phyloP scores from a whole-genome alignment of 2,329 filamentous ascomycete genomes.

The Gnomoniopsis smithogilvyi region DNA sequence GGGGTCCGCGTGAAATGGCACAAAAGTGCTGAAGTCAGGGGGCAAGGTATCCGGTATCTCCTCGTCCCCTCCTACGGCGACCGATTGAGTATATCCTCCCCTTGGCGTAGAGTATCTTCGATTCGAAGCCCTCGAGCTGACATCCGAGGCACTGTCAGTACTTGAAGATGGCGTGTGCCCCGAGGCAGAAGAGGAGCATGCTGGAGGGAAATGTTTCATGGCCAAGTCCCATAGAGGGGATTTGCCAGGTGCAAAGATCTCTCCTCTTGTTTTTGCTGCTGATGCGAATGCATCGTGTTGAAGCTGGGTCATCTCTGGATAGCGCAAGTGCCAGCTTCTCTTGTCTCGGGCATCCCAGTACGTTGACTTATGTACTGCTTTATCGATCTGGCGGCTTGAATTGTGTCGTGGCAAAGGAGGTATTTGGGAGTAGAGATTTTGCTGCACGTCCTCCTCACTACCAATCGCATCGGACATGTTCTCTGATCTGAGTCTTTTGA shows the following conservation, averaged over 20 bases:
- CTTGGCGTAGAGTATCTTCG: background rate
- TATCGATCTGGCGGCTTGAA: conserved; percentile 56
- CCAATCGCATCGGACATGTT: conserved; percentile 31
- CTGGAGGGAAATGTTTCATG: conserved; percentile 56
- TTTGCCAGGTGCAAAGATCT: conserved; percentile 51
- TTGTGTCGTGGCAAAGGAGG: conserved; percentile 46
- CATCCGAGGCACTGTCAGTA: conserved; percentile 6
- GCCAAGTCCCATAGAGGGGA: conserved; percentile 53
- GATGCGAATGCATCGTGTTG: conserved; percentile 54
- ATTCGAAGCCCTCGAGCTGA: background rate
- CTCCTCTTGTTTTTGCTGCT: conserved; percentile 47
- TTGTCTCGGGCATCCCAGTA: conserved; percentile 56
- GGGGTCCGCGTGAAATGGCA: conserved; percentile 31
- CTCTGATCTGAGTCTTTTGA: conserved; percentile 56
- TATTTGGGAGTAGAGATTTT: conserved; percentile 43
- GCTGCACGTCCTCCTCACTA: conserved; percentile 14
- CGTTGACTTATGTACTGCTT: conserved; percentile 50
- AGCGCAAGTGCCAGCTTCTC: conserved; percentile 57
- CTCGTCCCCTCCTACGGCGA: background rate
- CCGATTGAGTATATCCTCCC: background rate
- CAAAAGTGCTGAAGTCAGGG: conserved; percentile 32
- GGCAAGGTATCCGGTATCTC: conserved; percentile 34
- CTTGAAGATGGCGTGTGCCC: conserved; percentile 1
- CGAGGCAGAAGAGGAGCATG: conserved; percentile 4
- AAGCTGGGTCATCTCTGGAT: conserved; percentile 61